Conservation (phyloP, 2,329 filamentous ascomycete species). For the Colletotrichum noveboracense region DNA sequence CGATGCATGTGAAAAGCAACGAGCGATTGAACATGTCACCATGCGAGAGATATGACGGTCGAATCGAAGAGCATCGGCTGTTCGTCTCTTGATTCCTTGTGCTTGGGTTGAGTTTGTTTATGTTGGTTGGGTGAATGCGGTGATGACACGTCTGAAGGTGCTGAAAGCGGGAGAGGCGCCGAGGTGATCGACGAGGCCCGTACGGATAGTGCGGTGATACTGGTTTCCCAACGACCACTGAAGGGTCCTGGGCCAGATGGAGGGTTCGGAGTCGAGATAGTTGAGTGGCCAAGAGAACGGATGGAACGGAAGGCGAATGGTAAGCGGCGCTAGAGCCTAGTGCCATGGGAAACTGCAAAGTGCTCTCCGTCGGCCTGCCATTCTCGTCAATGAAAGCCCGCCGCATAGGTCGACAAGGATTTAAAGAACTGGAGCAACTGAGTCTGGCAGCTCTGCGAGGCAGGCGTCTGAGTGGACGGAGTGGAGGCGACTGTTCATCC, state of each 20-base stretch:
- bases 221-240: background rate
- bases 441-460: background rate
- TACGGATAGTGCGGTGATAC: background rate
- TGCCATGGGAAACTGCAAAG: background rate
- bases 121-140: background rate
- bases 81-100: background rate
- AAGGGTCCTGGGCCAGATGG: background rate
- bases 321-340: background rate
- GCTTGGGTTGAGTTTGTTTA: background rate
- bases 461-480: background rate
- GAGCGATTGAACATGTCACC: background rate
- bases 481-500: background rate
- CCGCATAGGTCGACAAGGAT: conserved; percentile 1
- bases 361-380: conserved; percentile 1
- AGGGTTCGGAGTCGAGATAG: background rate
- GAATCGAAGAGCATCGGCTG: background rate
- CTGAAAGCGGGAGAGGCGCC: conserved; percentile 17
- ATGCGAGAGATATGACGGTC: background rate
- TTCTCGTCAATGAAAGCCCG: background rate
- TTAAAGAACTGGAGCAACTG: background rate
- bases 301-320: background rate
- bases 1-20: background rate
- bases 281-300: conserved; percentile 2
- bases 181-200: conserved; percentile 3
- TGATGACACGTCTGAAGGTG: conserved; percentile 4